Base-by-base conservation (phyloP, 2,329 filamentous ascomycete genomes). In the Aspergillaceae sp. region DNA sequence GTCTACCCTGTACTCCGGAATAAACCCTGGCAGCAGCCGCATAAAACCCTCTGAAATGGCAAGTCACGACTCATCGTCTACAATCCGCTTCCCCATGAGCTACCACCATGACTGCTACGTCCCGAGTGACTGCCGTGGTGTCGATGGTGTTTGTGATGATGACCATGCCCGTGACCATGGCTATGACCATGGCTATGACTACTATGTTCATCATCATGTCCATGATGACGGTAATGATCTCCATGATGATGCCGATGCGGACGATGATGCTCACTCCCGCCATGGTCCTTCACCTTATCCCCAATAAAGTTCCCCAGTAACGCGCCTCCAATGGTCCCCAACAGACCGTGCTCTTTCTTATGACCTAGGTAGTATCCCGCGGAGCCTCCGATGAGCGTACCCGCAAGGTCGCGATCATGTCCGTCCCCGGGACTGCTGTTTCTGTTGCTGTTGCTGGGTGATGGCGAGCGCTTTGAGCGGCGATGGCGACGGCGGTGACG, bases 321-420 rank as follows among this genome's bases (percentile, higher is more conserved):
- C 0, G 77, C 78, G 46, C 79, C 79, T 3, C 76, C 75, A 29
- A 82, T 59, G 1, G 77, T 74, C 7, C 79, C 79, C 7, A 83
- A 60, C 29, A 82, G 63, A 3, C 76, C 76, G 53, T 79, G 76
- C n/a, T 75, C 68, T 26, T 70, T 74, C 53, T 76, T 69, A 59
- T 79, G 78, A 11, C 79, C 79, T 4, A 77, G 66, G 51, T 75
- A 74, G 51, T 74, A 74, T 1, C 79, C 79, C 3, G 77, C 75
- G 3, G 76, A 69, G 38, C 75, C 78, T 38, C 79, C 79, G 9
- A 73, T 74, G 3, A 80, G 61, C 3, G 77, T 73, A 41, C 79
- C 76, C 55, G 76, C 72, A 4, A 82, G 64, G 34, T 46, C 28
- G 77, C 75, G 41, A 66, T 50, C 34, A 72, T 72, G 35, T 69